Conservation (phyloP, 352 stramenopile genomes). For the Phytophthora podocarpi region DNA sequence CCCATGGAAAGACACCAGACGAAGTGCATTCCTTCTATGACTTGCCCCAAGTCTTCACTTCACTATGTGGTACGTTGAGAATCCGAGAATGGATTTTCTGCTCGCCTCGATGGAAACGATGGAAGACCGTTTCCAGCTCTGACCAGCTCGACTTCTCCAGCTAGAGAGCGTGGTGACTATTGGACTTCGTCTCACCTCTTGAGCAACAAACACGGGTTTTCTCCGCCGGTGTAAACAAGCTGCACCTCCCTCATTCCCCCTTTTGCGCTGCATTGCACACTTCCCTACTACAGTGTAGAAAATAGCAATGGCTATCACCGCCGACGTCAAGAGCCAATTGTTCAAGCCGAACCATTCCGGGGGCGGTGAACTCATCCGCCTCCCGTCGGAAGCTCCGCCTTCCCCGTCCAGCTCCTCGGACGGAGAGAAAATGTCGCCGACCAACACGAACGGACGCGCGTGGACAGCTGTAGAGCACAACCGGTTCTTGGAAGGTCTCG, state of each 20-base stretch:
- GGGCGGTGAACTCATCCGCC: constrained; percentile 38
- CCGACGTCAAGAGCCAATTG: constrained; percentile 55
- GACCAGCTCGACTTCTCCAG: constrained; percentile 18
- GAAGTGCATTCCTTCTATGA: constrained; percentile 19
- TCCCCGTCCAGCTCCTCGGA: constrained; percentile 11
- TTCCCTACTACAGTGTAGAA: background rate
- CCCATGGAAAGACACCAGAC: too few relatives aligned
- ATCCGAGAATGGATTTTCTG: constrained; percentile 33
- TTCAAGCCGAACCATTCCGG: constrained; percentile 31
- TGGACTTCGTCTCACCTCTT: constrained; percentile 18
- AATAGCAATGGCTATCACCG: constrained; percentile 46
- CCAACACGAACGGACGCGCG: constrained; percentile 39
- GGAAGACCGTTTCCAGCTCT: constrained; percentile 23
- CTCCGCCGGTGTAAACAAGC: constrained; percentile 9
- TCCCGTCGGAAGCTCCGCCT: constrained; percentile 28
- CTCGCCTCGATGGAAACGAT: background rate
- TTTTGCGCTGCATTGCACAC: constrained; percentile 21
- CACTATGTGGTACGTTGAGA: constrained; percentile 8
- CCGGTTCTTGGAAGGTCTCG: constrained; percentile 60
- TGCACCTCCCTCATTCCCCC: constrained; percentile 25
- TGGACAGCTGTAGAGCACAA: constrained; percentile 61
- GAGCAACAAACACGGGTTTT: constrained; percentile 8
- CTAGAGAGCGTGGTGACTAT: constrained; percentile 26
- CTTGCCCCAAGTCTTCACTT: constrained; percentile 2
- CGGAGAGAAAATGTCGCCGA: constrained; percentile 18